Percentiles rank a stretch among this genome's conserved stretches.
Conservation (phyloP, 805 yeast genomes). For the Deakozyma indianensis region DNA sequence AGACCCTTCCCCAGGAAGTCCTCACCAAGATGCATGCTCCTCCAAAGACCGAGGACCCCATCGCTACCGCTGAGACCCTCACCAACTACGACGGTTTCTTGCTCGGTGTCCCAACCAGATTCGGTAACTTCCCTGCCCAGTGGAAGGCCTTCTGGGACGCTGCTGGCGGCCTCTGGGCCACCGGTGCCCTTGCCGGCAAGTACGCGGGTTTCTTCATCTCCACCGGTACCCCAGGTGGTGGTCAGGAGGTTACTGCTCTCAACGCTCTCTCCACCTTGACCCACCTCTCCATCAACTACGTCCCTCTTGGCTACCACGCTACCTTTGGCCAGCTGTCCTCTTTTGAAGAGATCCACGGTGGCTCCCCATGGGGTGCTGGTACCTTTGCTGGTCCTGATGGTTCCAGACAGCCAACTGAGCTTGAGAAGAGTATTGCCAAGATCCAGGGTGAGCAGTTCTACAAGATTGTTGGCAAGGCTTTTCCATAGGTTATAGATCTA, state of each 20-base stretch:
- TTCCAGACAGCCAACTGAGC: constrained; percentile 46
- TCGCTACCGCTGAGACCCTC: constrained; percentile 43
- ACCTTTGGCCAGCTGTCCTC: constrained; percentile 41
- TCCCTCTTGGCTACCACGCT: constrained; percentile 62
- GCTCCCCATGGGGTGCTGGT: constrained; percentile 83
- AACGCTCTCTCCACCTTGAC: constrained; percentile 42
- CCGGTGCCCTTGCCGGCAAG: constrained; percentile 57
- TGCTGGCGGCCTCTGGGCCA: constrained; percentile 66
- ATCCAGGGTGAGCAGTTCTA: constrained; percentile 58
- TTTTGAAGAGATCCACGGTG: constrained; percentile 61
- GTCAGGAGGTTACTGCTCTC: constrained; percentile 60
- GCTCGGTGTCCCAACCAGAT: constrained; percentile 73
- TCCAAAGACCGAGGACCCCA: constrained; percentile 29
- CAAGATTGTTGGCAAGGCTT: constrained; percentile 22
- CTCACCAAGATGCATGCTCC: constrained; percentile 55
- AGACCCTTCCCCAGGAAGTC: constrained; percentile 54
- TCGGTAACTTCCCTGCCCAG: constrained; percentile 63
- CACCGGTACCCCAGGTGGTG: constrained; percentile 65
- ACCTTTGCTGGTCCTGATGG: constrained; percentile 65
- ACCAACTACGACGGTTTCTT: constrained; percentile 55
- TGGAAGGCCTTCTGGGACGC: constrained; percentile 62
- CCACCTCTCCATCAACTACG: constrained; percentile 66
- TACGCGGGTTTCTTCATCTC: constrained; percentile 59
- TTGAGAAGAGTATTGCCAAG: constrained; percentile 50
- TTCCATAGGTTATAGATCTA: constrained; percentile 4